Evolutionary conservation across 2,329 filamentous ascomycete genomes (phyloP), one percentile per base, ranked within the genome.

Genomic region (Ceratocystis papillata): DNA sequence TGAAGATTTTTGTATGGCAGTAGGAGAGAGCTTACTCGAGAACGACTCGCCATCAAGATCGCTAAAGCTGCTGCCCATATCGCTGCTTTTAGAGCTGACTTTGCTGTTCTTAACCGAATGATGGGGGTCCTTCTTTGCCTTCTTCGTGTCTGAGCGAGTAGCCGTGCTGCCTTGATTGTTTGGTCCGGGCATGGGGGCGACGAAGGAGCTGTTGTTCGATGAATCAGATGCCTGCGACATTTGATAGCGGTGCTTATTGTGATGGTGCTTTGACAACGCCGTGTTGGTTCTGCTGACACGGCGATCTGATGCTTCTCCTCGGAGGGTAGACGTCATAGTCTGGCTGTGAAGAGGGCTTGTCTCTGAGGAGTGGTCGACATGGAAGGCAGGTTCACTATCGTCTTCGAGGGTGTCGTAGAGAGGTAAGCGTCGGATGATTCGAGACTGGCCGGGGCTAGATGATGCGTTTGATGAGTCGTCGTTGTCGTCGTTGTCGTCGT

Each of bases 11-110:
- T 63, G 64, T 55, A 57, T 30, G 46, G 2, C 8, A 15, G 55
- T 15, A 30, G n/a, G 48, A 12, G n/a, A 12, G 6, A 28, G 63
- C 41, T 8, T 63, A 64, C 62, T 62, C 15, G 53, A 59, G 67
- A n/a, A 64, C 55, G 67, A 70, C 74, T 68, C 77, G 83, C 88
- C 88, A 73, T 93, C 89, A 55, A 95, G 80, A 76, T 94, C 90
- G 75, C 88, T 93, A 71, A 90, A 94, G 71, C 88, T 92, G 73
- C 89, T 93, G 0, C 89, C 88, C 85, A 91, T 90, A 71, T 90
- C 87, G 71, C 87, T 90, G 12, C 83, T 83, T 69, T 87, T 85
- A 12, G 81, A 82, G 59, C 77, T 75, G 0, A 77, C 79, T 70
- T 80, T 80, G 33, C 76, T 77, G 68, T 80, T 81, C 7, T 75